These are phyloP conservation scores for Sugiyamaella pinicola DNA, from an alignment of 1,139 yeast species.

Conservation along the genomic window DNA sequence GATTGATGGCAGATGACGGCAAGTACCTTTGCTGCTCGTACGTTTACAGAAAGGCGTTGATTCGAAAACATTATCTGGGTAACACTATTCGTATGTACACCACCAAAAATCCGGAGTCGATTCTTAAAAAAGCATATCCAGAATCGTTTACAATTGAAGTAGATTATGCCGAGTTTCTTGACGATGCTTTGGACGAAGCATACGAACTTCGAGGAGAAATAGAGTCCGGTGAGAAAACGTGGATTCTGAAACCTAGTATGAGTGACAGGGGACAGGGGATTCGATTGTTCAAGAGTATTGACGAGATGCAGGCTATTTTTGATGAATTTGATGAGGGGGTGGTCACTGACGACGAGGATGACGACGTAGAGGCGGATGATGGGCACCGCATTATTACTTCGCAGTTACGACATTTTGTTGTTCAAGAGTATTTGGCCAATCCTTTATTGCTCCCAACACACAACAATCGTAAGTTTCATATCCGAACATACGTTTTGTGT, in stretches of 20 bases:
- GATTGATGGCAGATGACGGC: conserved; percentile 46
- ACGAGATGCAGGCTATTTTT: conserved; percentile 78
- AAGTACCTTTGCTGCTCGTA: conserved; percentile 76
- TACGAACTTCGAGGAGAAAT: conserved; percentile 84
- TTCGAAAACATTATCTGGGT: conserved; percentile 84
- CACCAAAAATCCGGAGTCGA: conserved; percentile 73
- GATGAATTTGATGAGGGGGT: conserved; percentile 78
- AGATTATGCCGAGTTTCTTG: conserved; percentile 95
- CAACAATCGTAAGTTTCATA: conserved; percentile 78
- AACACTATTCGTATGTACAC: conserved; percentile 73
- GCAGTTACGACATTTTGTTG: conserved; percentile 85
- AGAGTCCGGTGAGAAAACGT: conserved; percentile 61
- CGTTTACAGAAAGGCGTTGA: conserved; percentile 77
- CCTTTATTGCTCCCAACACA: conserved; percentile 69
- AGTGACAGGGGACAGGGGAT: conserved; percentile 97
- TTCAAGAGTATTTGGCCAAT: conserved; percentile 70
- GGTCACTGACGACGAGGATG: conserved; percentile 52
- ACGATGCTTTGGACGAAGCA: conserved; percentile 88
- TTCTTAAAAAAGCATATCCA: conserved; percentile 64
- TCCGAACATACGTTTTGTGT: conserved; percentile 82
- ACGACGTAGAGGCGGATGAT: conserved; percentile 48
- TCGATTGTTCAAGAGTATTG: conserved; percentile 72
- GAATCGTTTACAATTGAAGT: conserved; percentile 79
- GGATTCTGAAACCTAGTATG: conserved; percentile 96
- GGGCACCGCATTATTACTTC: conserved; percentile 60